Percentiles rank a stretch among this genome's conserved stretches.
Evolutionary conservation across 2,329 filamentous ascomycete genomes (phyloP).

Genomic region (Coccinonectria pachysandricola): DNA sequence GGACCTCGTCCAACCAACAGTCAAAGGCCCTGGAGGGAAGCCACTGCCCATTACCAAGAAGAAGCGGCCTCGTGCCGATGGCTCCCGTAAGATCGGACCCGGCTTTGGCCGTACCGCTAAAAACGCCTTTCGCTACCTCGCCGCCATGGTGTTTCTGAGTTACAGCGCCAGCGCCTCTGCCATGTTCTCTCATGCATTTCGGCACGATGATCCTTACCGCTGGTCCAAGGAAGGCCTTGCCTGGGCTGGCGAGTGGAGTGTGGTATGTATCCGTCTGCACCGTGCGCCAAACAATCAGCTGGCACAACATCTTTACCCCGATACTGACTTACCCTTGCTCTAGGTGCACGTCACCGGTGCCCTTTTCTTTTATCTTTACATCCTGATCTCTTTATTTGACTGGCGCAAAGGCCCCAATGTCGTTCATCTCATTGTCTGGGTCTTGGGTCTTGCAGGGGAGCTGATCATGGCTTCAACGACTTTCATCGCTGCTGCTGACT

Average conservation of each 20-base stretch:
- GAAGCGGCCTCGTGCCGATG: slow-evolving; percentile 35
- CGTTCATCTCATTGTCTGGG: slow-evolving; percentile 74
- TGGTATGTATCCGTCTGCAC: too few species aligned
- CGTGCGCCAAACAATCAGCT: too few species aligned
- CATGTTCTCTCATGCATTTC: slow-evolving; percentile 64
- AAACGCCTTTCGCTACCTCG: slow-evolving; percentile 65
- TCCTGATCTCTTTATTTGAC: slow-evolving; percentile 80
- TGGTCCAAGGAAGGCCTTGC: slow-evolving; percentile 35
- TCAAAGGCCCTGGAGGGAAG: slow-evolving; percentile 78
- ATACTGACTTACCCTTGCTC: too few species aligned
- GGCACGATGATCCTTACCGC: slow-evolving; percentile 27
- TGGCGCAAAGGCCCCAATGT: slow-evolving; percentile 69
- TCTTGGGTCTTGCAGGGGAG: slow-evolving; percentile 62
- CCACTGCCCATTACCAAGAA: slow-evolving; percentile 63
- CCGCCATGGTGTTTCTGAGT: slow-evolving; percentile 58
- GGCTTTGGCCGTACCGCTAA: slow-evolving; percentile 59
- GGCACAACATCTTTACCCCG: too few species aligned
- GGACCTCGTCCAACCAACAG: slow-evolving; percentile 33
- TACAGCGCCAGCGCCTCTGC: slow-evolving; percentile 66
- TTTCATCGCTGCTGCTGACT: slow-evolving; percentile 55
- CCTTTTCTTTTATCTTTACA: slow-evolving; percentile 77
- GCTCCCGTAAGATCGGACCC: slow-evolving; percentile 32
- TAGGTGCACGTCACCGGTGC: slow-evolving; percentile 80
- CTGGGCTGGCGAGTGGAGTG: slow-evolving; percentile 70
- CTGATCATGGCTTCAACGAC: slow-evolving; percentile 59